Evolutionary conservation across 805 yeast genomes (phyloP), one percentile per base, ranked within the genome.

Genomic region (Wickerhamiella parazyma): DNA sequence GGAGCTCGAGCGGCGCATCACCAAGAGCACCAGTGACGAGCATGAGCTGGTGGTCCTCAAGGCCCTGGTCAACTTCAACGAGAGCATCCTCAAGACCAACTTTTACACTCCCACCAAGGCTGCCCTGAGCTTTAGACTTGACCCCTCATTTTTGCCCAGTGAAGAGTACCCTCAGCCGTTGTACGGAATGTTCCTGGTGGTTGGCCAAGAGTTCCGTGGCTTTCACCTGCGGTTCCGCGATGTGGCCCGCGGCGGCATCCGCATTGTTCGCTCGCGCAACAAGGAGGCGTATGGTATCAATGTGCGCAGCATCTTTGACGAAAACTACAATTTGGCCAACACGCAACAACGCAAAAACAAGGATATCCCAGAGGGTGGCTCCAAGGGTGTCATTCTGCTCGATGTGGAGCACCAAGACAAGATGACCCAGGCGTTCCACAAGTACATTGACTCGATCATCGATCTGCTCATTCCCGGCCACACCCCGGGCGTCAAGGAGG

Each of bases 291-390:
- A 85, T 63, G 74, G 78, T 41, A 75, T 76, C 56, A 89, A 91
- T 58, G 79, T 80, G 51, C 77, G 94, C 53, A 82, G 83, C 55
- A 72, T 89, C 65, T 86, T 89, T 62, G 97, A 91, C 62, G 98
- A 89, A 65, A 89, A 91, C 66, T 89, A 91, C 66, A 87, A 87
- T 61, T 73, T 89, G 63, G 97, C 98, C 33, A 75, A 79, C 46
- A 89, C 98, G 36, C 98, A 89, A 66, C 98, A 91, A 68, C 74
- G 89, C 52, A 89, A 89, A 66, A 91, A 89, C 68, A 89, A 89
- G 69, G 98, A 89, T 68, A 91, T 89, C 47, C 97, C 98, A 39
- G 98, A 89, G 70, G 97, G 98, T 60, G 98, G 98, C 29, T 84
- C 96, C 33, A 89, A 89, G 63, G 98, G 98, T 67, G 98, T 91